A percentile compares a stretch with the other conserved stretches of the same genome.
Conservation (phyloP, 345 rosid genomes). For the Capsella bursapastoris region DNA sequence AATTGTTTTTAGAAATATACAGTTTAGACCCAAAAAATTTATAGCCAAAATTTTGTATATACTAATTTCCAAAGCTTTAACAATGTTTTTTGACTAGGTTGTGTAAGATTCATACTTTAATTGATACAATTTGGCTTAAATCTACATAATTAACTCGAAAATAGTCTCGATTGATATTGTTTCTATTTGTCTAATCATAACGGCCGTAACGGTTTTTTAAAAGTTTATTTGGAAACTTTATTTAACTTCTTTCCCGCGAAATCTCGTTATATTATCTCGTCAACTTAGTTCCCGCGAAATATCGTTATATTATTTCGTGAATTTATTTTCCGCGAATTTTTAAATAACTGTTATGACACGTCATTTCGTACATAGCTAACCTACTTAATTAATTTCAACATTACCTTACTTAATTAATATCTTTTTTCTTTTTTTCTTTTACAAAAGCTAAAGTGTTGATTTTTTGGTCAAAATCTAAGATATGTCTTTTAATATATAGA, state of each 20-base stretch:
- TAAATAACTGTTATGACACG: not conserved
- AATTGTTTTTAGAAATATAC: not conserved
- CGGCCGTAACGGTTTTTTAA: not conserved
- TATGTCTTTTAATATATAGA: too few species aligned
- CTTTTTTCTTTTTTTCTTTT: too few species aligned
- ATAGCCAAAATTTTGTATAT: not conserved
- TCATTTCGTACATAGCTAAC: not conserved
- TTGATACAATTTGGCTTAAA: not conserved
- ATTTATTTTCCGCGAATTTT: not conserved
- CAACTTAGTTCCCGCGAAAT: not conserved
- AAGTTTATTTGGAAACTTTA: too few species aligned
- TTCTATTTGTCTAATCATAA: not conserved
- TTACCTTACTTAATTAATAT: not conserved
- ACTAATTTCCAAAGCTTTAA: not conserved
- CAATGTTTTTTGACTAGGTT: not conserved
- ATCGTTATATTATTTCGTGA: not conserved
- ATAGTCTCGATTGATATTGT: not conserved
- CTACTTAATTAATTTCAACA: not conserved
- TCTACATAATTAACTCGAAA: not conserved
- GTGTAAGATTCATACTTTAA: not conserved
- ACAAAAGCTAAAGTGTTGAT: too few species aligned
- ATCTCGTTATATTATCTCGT: not conserved
- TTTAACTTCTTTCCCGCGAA: not conserved
- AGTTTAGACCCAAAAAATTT: conserved; percentile 9
- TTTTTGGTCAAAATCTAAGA: too few species aligned